Evolutionary conservation across 2,329 filamentous ascomycete genomes (phyloP).

Genomic region (Didymella lethalis): DNA sequence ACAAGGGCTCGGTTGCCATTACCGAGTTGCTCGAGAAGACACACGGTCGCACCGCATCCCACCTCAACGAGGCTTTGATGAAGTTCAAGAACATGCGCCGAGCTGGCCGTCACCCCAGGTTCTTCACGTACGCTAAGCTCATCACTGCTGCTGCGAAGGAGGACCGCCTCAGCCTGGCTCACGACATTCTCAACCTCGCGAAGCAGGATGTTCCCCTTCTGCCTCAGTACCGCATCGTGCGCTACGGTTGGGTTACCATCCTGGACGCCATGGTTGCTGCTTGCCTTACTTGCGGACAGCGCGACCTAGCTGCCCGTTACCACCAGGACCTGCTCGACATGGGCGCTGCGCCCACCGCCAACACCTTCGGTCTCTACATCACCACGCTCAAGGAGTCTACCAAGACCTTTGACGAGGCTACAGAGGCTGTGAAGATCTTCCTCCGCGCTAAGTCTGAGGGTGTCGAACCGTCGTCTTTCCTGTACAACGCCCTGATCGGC

Average conservation of each 20-base stretch:
- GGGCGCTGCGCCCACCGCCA: conserved; percentile 90
- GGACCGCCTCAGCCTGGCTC: conserved; percentile 79
- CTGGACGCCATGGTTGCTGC: conserved; percentile 96
- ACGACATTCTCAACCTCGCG: conserved; percentile 89
- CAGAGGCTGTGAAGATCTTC: conserved; percentile 97
- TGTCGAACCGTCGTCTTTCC: conserved; percentile 93
- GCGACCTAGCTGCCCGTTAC: conserved; percentile 80
- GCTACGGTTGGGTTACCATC: conserved; percentile 96
- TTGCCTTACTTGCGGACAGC: conserved; percentile 82
- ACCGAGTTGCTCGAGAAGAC: conserved; percentile 87
- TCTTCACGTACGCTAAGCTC: conserved; percentile 96
- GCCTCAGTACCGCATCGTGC: conserved; percentile 83
- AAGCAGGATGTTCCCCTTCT: conserved; percentile 86
- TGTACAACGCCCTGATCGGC: conserved; percentile 97
- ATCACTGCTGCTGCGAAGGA: conserved; percentile 89
- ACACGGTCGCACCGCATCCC: conserved; percentile 74
- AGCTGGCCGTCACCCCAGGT: conserved; percentile 87
- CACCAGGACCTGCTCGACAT: conserved; percentile 92
- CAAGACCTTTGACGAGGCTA: conserved; percentile 97
- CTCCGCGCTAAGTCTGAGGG: conserved; percentile 91
- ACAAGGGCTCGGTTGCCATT: conserved; percentile 90
- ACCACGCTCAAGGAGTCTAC: conserved; percentile 98
- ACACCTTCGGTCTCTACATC: conserved; percentile 98
- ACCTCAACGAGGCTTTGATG: conserved; percentile 79
- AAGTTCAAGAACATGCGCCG: conserved; percentile 94